Evolutionary conservation across 2,329 filamentous ascomycete species (phyloP), one percentile per base, ranked within the genome.

Genomic region (Graphiopsis chlorocephala): DNA sequence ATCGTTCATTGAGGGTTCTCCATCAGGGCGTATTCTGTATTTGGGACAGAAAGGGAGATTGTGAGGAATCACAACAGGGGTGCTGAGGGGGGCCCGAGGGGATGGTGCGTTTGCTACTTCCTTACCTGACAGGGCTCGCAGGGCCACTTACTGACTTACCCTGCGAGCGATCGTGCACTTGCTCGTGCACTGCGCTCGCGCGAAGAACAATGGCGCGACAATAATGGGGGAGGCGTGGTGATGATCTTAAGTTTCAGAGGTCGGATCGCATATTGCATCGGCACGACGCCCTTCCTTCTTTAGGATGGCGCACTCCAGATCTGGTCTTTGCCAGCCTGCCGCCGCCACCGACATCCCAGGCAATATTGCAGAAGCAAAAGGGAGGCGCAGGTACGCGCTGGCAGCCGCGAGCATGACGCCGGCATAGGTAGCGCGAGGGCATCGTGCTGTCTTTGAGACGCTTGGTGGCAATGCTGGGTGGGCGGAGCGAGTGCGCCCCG

Each of bases 201-300:
- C 50, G 50, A 53, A 53, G 50, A 53, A 31, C 50, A 14, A 28
- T 29, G 50, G 50, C 29, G 50, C 35, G 33, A 42, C 55, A 14
- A 38, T 14, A 17, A 31, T 56, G 15, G 28, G 53, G 53, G 23
- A 58, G 31, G 25, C 35, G 33, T 31, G 50, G 47, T 23, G 55
- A 45, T 42, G 55, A 58, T 58, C 55, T 28, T 58, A 58, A 58
- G 55, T 58, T 58, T 58, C 55, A 45, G 33, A n/a, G 14, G 7
- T 3, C 33, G 20, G 20, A 42, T 25, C 31, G 31, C n/a, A 14
- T 58, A 58, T 58, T 58, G 55, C 55, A 58, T 58, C 35, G 31
- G 55, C 55, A 58, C 14, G n/a, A 17, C 14, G 38, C 38, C 38
- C 38, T 45, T 45, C 38, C 38, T 20, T 45, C 38, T 45, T 45